These are phyloP conservation scores for Clavispora santaluciae DNA, from an alignment of 805 yeast species.

Conservation along the genomic window DNA sequence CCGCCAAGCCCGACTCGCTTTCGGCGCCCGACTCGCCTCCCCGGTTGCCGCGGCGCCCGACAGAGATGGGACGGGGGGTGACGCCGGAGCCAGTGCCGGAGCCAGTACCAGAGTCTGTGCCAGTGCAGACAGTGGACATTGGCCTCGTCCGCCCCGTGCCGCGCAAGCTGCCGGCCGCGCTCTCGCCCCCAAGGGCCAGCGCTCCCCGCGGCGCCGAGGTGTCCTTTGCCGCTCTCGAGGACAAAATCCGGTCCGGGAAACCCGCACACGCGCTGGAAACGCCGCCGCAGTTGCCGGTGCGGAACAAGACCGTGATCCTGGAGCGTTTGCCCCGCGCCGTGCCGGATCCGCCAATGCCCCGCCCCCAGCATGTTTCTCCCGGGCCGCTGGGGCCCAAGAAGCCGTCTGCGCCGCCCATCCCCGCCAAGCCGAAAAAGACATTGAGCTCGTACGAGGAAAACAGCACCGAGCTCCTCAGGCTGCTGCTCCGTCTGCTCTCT, in stretches of 20 bases:
- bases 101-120: too few relatives aligned
- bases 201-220: too few relatives aligned
- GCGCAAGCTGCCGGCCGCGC: neutral
- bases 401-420: neutral
- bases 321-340: neutral
- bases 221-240: neutral
- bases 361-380: too few relatives aligned
- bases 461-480: neutral
- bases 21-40: slow-evolving; percentile 6
- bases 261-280: neutral
- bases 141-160: neutral
- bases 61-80: too few relatives aligned
- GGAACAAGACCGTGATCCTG: neutral
- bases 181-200: neutral
- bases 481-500: slow-evolving; percentile 1
- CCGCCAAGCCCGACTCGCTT: neutral
- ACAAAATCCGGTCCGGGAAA: neutral
- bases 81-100: too few relatives aligned
- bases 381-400: slow-evolving; percentile 5
- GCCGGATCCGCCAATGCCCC: slow-evolving; percentile 15
- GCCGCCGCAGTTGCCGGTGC: neutral
- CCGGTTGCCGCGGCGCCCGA: slow-evolving; percentile 5
- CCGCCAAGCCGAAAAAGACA: slow-evolving; percentile 4
- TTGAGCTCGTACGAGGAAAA: neutral
- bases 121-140: neutral